Conservation (phyloP, 257 asterid genomes). For the Solanum virginianum region DNA sequence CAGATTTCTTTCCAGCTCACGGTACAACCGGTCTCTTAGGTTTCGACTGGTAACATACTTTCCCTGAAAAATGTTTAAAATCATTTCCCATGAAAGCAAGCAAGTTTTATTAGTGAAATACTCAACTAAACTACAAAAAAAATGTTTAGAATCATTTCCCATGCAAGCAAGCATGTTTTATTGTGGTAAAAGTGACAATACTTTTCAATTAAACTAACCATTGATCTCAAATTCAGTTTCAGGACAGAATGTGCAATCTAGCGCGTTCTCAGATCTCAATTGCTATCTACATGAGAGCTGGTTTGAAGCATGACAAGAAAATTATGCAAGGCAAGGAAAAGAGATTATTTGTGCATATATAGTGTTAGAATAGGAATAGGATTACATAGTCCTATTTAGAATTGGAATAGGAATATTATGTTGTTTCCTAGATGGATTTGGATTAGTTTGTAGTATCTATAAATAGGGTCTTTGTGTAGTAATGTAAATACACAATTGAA, state of each 20-base stretch:
- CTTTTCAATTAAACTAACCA: neutral
- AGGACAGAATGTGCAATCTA: neutral
- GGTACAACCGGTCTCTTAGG: slow-evolving; percentile 78
- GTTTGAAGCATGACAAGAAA: neutral
- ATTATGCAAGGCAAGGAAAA: neutral
- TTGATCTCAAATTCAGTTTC: neutral
- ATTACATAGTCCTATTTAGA: no score
- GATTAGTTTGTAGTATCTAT: no score
- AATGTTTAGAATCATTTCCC: neutral
- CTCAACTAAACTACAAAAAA: neutral
- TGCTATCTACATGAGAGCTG: neutral
- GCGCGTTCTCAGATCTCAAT: neutral
- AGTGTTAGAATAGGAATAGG: no score
- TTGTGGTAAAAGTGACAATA: neutral
- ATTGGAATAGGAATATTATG: no score
- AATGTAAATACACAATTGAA: no score
- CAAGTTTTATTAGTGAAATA: neutral
- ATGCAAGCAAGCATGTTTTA: slow-evolving; percentile 6
- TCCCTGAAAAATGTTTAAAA: slow-evolving; percentile 32
- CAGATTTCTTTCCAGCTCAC: slow-evolving; percentile 91
- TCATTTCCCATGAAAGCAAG: slow-evolving; percentile 1
- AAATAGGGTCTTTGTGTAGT: no score
- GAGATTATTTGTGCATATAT: neutral
- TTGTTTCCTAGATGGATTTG: no score
- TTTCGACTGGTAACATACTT: slow-evolving; percentile 92